These are phyloP conservation scores for Aplosporella prunicola DNA, from an alignment of 2,329 filamentous ascomycete species.

Conservation along the genomic window DNA sequence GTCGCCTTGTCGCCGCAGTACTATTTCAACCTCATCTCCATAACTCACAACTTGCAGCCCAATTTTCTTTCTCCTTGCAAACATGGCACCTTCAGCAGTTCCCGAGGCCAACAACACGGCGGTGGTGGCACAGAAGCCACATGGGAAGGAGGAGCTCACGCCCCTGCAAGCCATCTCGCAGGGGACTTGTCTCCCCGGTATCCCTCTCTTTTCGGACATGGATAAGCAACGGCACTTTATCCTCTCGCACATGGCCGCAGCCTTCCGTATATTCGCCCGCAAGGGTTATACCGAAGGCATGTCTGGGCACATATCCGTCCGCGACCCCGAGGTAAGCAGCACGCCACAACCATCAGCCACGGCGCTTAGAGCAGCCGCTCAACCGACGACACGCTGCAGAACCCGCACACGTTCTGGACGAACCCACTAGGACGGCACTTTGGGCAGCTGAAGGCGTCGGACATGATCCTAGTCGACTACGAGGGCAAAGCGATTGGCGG, in stretches of 20 bases:
- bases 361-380: no score
- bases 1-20: no score
- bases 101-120: conserved; percentile 3
- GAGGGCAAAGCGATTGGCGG: conserved; percentile 55
- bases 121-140: conserved; percentile 2
- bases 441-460: conserved; percentile 52
- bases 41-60: no score
- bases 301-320: conserved; percentile 57
- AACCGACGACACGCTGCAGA: no score
- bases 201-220: conserved; percentile 46
- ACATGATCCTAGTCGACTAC: conserved; percentile 59
- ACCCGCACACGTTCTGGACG: conserved; percentile 57
- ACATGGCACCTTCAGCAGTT: conserved; percentile 8
- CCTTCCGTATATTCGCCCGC: conserved; percentile 58
- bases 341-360: no score
- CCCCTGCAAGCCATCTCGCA: conserved; percentile 36
- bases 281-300: conserved; percentile 61
- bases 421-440: conserved; percentile 58
- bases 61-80: background rate
- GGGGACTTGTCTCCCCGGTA: conserved; percentile 40
- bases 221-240: conserved; percentile 54
- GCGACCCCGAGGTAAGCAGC: conserved; percentile 49
- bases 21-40: no score
- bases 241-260: conserved; percentile 54
- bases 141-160: conserved; percentile 12